Base-by-base conservation (phyloP, 306 rosid genomes). In the Cucumis hystrix region DNA sequence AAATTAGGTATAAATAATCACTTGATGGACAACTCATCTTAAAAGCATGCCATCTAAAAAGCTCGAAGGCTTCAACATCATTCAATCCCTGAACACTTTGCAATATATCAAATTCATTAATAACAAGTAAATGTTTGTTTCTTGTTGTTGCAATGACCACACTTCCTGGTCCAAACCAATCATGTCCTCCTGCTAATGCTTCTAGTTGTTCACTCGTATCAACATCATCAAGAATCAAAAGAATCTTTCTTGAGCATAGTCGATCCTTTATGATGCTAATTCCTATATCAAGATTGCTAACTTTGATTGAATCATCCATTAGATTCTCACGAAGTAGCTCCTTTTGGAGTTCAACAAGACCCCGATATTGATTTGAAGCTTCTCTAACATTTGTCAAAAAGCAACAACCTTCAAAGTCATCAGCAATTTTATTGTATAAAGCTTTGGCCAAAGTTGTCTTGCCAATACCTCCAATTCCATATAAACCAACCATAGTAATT, bases 21-120 rank as follows among this genome's bases (percentile, higher is more conserved):
- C 67, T 23, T 4, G 2, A 4, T 6, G 82, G 82, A 1, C 8
- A 17, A 7, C 6, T 13, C 13, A 12, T 20, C 6, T 59, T 8
- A 37, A 83, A 86, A 10, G 87, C 66, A 58, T 87, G 79, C 86
- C 82, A 57, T 21, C 59, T 77, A 3, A 83, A 65, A 10, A 82
- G 58, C 61, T 55, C 65, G 15, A 78, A 55, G 6, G 84, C 78
- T 17, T 86, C 82, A 0, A 1, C 28, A n/a, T 49, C 0, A 2
- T 80, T 4, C 80, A 82, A 43, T 66, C 60, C 21, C 17, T 18
- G 1, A 5, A 9, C 17, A 20, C 1, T 1, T 30, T 5, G 25
- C 1, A 76, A 25, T 62, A 17, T 1, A 47, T 71, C 62, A 20
- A 33, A 63, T 40, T 61, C 7, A 20, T 51, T 47, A 4, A 3